Evolutionary conservation across 139 green algal species (phyloP), one percentile per base, ranked within the genome.

Genomic region (Spirogloea muscicola): DNA sequence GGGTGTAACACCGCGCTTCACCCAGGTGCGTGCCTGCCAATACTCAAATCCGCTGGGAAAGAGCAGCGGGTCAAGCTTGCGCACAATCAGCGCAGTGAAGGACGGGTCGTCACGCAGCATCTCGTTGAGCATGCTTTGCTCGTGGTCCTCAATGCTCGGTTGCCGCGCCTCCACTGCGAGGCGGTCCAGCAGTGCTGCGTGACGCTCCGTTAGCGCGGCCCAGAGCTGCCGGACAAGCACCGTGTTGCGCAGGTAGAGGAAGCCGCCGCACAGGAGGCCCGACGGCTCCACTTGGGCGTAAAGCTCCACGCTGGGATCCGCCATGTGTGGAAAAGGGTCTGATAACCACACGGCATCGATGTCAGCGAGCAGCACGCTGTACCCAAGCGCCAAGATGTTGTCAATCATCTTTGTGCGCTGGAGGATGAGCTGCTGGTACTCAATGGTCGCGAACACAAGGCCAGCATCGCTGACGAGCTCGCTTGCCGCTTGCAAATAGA

Each of bases 41-140:
- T 76, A 76, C 41, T 76, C 67, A 27, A 49, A 34, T 16, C 67
- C 67, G 49, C 66, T 76, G 49, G 66, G 65, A 27, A 76, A 76
- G 18, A 76, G 49, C 67, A 66, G 29, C 67, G 67, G 67, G 40
- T 76, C 67, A 27, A 76, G 49, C 0, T 49, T 41, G 6, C 46
- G 44, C 27, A 37, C 18, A 2, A 68, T 27, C n/a, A n/a, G n/a
- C n/a, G n/a, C n/a, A n/a, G n/a, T n/a, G n/a, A n/a, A n/a, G n/a
- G n/a, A n/a, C n/a, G n/a, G n/a, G n/a, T n/a, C n/a, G n/a, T n/a
- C n/a, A n/a, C n/a, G n/a, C n/a, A n/a, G n/a, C n/a, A n/a, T n/a
- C n/a, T n/a, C n/a, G n/a, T n/a, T n/a, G n/a, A n/a, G n/a, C n/a
- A n/a, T n/a, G n/a, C n/a, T n/a, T n/a, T n/a, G n/a, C n/a, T n/a